Base-by-base conservation (phyloP, 1,284 basidiomycete species). In the Ustilago cynodontis region DNA sequence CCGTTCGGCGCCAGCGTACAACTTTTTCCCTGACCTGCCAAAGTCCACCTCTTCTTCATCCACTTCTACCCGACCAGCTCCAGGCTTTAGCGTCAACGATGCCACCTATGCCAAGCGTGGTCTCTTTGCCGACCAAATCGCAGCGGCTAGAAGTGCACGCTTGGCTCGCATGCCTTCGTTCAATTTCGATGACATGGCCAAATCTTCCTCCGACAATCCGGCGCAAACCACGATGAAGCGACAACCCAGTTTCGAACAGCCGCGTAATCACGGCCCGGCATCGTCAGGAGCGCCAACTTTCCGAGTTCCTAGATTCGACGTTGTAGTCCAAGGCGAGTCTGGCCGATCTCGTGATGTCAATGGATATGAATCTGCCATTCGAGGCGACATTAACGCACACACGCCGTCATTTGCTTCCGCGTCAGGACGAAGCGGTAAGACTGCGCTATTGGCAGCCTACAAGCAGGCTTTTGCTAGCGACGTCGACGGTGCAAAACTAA, bases 91-190 rank as follows among this genome's bases (percentile, higher is more conserved):
- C 35, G 52, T 75, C 41, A 71, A 71, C 50, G 72, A 75, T 31
- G 60, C 67, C 22, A 59, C 72, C 16, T 70, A 71, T 28, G 57
- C 26, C 10, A 71, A 70, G 16, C 65, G 63, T 0, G 65, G 69
- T 1, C 57, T 77, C 24, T 72, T 77, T 24, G 63, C 74, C 18
- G 74, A 77, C 0, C 74, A 77, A 41, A 68, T 77, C 28, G 61
- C 74, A 11, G 69, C 74, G 16, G 74, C 68, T 3, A 39, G 68
- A 4, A 70, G 35, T 16, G 72, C 72, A 10, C 64, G 67, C 13
- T n/a, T 75, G 2, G 64, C 72, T 16, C 62, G 62, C 39, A 51
- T 68, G 52, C 71, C 62, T 6, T 65, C 71, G 9, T 69, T 56
- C 59, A 61, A 65, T 43, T 56, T 69, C 43, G 61, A 74, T 56